These are phyloP conservation scores for Phaeophleospora eucalypticola DNA, from an alignment of 2,329 filamentous ascomycete species.

Conservation along the genomic window DNA sequence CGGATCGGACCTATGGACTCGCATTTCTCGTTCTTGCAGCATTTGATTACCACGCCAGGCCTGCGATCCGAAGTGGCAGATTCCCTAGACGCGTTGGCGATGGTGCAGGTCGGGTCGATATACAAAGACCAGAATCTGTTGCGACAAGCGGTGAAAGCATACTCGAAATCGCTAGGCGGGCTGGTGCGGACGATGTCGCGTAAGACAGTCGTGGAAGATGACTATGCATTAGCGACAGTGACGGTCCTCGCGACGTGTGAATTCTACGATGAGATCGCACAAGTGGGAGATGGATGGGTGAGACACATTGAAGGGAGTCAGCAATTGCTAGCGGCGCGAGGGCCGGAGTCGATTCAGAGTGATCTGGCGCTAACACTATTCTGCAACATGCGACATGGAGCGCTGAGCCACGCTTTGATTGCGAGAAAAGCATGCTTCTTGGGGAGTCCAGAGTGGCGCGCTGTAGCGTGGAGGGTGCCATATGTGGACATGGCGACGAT, in stretches of 20 bases:
- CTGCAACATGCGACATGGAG: slow-evolving; percentile 26
- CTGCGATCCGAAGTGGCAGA: slow-evolving; percentile 22
- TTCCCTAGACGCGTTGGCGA: slow-evolving; percentile 27
- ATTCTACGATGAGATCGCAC: slow-evolving; percentile 31
- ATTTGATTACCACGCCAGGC: slow-evolving; percentile 19
- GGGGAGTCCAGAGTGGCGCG: slow-evolving; percentile 27
- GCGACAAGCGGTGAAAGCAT: slow-evolving; percentile 22
- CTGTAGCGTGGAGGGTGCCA: slow-evolving; percentile 22
- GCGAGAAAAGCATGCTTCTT: slow-evolving; percentile 28
- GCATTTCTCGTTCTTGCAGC: slow-evolving; percentile 24
- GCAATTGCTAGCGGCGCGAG: slow-evolving; percentile 28
- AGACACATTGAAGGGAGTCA: slow-evolving; percentile 28
- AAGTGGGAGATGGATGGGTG: slow-evolving; percentile 26
- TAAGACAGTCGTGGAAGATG: slow-evolving; percentile 19
- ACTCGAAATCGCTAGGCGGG: slow-evolving; percentile 23
- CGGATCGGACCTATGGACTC: slow-evolving; percentile 10
- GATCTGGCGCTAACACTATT: slow-evolving; percentile 27
- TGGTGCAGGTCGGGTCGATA: slow-evolving; percentile 28
- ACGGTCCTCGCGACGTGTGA: slow-evolving; percentile 29
- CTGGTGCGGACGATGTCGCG: slow-evolving; percentile 19
- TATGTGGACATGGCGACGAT: slow-evolving; percentile 21
- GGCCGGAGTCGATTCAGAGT: slow-evolving; percentile 23
- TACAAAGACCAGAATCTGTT: slow-evolving; percentile 25
- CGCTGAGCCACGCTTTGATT: slow-evolving; percentile 25
- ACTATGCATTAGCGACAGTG: slow-evolving; percentile 30